phyloP scores from a whole-genome alignment of 169 alveolate species.

The Plasmodium malariae region DNA sequence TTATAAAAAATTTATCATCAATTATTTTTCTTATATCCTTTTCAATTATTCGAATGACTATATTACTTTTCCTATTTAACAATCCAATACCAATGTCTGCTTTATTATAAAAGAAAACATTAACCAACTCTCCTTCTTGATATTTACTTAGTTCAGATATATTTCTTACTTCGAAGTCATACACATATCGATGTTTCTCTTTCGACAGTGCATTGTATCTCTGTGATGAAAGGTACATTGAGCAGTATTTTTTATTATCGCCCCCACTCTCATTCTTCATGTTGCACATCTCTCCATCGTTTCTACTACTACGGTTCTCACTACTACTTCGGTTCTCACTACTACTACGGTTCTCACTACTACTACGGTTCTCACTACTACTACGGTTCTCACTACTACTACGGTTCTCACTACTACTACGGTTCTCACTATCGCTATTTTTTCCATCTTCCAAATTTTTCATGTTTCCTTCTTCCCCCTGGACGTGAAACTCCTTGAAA shows the following conservation, averaged over 20 bases:
- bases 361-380: background rate
- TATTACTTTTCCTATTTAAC: constrained; percentile 51
- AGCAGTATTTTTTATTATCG: background rate
- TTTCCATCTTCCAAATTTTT: background rate
- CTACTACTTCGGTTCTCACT: too few relatives aligned
- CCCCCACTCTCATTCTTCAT: background rate
- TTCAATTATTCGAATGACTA: constrained; percentile 42
- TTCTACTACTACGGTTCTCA: background rate
- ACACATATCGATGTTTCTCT: constrained; percentile 34
- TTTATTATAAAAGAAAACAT: constrained; percentile 33
- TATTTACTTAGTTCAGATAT: constrained; percentile 26
- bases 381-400: too few relatives aligned
- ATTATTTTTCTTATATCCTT: constrained; percentile 25
- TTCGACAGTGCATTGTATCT: constrained; percentile 19
- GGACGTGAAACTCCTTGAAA: too few relatives aligned
- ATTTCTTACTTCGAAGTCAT: constrained; percentile 44
- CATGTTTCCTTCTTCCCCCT: too few relatives aligned
- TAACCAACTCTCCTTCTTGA: constrained; percentile 49
- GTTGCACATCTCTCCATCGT: too few relatives aligned
- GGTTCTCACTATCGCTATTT: background rate
- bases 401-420: too few relatives aligned
- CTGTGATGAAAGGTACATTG: constrained; percentile 3
- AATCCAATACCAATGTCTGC: constrained; percentile 33
- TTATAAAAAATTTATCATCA: constrained; percentile 34
- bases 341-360: too few relatives aligned